Base-by-base conservation (phyloP, 768 basidiomycete species). In the Gymnopilus dilepis region DNA sequence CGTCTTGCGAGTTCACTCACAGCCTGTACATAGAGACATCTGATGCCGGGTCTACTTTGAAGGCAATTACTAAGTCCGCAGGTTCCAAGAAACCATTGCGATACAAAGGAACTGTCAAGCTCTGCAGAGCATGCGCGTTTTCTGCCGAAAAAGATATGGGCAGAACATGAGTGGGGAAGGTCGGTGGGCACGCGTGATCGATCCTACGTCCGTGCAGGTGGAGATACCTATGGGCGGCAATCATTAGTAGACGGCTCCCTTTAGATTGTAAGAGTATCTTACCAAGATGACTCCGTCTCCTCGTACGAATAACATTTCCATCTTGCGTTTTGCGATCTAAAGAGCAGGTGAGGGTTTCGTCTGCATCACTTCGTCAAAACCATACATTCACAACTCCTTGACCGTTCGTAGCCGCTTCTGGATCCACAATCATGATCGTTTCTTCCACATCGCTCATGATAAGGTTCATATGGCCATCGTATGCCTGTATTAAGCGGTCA, bases 401-500 rank as follows among this genome's bases (percentile, higher is more conserved):
- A 2, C 79, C 80, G 59, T 83, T 82, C 7, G 81, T 76, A 11
- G 78, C 85, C 42, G 83, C 84, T 34, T 96, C 95, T n/a, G 83
- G 78, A 65, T 98, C 95, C n/a, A 98, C 94, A 64, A 97, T 83
- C 86, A 96, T 92, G 64, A 99, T 94, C 2, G 91, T 95, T 79
- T 99, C 97, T 73, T 98, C 97, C 15, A 98, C 97, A 71, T 98
- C 94, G 69, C 94, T 95, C 68, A 99, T 82, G 64, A 99, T 97
- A 69, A 99, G 83, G 75, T 99, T 99, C 97, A 99, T 99, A 76
- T 99, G 97, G n/a, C 96, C 97, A 78, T 99, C 97, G 71, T 99
- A 99, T 21, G 97, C 97, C 97, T 99, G 70, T 12, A 67, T 62
- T 53, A 54, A 53, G 48, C 21, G 28, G 62, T 65, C 45, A 64